These are phyloP conservation scores for Cydonia oblonga DNA, from an alignment of 331 rosid species.

Conservation along the genomic window DNA sequence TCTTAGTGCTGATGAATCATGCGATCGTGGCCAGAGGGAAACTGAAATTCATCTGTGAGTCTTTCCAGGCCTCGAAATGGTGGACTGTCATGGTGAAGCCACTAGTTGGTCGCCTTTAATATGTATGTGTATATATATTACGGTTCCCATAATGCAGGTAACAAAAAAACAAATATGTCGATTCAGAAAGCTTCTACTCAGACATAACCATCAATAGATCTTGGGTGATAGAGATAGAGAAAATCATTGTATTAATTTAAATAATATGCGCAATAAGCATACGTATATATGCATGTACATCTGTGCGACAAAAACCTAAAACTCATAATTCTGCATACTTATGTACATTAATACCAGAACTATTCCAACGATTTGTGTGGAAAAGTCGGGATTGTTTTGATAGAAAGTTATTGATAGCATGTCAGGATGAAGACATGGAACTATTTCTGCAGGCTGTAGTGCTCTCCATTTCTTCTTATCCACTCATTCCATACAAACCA, in stretches of 20 bases:
- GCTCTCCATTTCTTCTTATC: not conserved
- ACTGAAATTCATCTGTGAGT: not conserved
- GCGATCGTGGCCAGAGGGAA: rapidly evolving
- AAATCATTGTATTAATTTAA: too few species aligned
- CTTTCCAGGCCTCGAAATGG: rapidly evolving
- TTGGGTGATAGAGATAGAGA: not conserved
- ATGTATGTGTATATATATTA: too few species aligned
- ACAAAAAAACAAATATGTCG: not conserved
- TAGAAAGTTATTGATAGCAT: not conserved
- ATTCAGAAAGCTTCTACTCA: not conserved
- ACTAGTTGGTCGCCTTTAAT: too few species aligned
- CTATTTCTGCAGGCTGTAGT: not conserved
- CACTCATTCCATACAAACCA: not conserved
- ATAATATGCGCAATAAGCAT: too few species aligned
- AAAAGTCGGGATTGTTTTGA: not conserved
- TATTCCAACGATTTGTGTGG: not conserved
- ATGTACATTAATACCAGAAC: not conserved
- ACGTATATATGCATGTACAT: too few species aligned
- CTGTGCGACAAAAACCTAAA: too few species aligned
- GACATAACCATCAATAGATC: not conserved
- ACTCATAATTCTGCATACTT: too few species aligned
- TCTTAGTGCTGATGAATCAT: rapidly evolving
- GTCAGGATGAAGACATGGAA: not conserved
- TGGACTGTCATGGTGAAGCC: too few species aligned
- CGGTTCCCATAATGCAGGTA: too few species aligned